Percentiles rank a stretch among this genome's conserved stretches.
These are phyloP conservation scores for Mycena crocata DNA, from an alignment of 768 basidiomycete genomes.

Conservation along the genomic window DNA sequence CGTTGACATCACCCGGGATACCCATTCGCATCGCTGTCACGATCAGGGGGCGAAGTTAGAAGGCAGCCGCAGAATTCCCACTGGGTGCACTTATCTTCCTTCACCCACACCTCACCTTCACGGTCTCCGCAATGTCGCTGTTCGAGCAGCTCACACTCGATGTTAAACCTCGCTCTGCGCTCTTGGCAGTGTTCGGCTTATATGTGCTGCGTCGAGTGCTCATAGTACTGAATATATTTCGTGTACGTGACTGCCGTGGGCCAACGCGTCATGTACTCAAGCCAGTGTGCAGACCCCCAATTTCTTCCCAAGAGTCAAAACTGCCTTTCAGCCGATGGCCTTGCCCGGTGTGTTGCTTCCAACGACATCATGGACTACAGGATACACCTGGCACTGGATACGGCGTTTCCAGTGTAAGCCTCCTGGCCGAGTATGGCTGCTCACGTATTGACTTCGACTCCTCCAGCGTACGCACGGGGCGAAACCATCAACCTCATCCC, in stretches of 20 bases:
- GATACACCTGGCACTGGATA: constrained; percentile 38
- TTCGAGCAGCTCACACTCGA: neutral
- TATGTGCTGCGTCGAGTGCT: constrained; percentile 5
- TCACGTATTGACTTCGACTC: neutral
- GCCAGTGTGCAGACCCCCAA: neutral
- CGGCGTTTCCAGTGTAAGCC: constrained; percentile 31
- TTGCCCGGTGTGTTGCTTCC: constrained; percentile 42
- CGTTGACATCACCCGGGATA: no score
- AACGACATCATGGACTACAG: constrained; percentile 45
- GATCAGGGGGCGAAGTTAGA: no score
- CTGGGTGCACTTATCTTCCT: no score
- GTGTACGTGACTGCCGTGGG: neutral
- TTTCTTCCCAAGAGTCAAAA: constrained; percentile 37
- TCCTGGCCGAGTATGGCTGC: neutral
- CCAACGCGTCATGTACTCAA: neutral
- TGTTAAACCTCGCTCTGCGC: neutral
- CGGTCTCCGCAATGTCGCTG: constrained; percentile 1
- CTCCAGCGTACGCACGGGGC: constrained; percentile 26
- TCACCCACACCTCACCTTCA: neutral
- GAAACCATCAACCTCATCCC: constrained; percentile 42
- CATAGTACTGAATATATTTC: neutral
- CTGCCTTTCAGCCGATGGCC: constrained; percentile 42
- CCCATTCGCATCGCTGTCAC: no score
- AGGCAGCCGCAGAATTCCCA: no score
- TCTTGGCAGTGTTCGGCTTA: neutral